These are phyloP conservation scores for Eucalyptus tenuipes DNA, from an alignment of 345 rosid genomes.

Conservation along the genomic window DNA sequence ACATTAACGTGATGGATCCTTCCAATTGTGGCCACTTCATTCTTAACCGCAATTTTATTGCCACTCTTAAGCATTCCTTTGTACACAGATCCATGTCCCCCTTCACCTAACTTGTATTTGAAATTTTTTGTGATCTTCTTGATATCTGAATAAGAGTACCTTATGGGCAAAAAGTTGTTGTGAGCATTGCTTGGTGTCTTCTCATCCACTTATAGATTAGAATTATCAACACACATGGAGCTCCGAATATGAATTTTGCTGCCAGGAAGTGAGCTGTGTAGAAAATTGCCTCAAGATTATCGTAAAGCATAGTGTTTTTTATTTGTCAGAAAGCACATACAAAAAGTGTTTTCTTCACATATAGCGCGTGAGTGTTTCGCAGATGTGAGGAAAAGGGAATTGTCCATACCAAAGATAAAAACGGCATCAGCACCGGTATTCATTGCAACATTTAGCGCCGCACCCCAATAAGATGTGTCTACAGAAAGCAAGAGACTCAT, in stretches of 20 bases:
- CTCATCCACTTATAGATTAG: background rate
- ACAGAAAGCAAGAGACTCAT: background rate
- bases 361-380: background rate
- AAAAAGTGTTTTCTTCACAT: background rate
- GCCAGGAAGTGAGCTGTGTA: background rate
- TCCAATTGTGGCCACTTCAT: background rate
- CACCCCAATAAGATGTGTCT: rapidly evolving
- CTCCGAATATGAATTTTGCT: background rate
- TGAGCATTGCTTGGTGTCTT: background rate
- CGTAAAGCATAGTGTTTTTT: background rate
- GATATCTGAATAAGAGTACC: background rate
- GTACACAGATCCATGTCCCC: background rate
- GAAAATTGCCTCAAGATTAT: background rate
- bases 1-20: background rate
- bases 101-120: background rate
- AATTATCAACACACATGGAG: background rate
- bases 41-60: background rate
- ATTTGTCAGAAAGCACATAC: background rate
- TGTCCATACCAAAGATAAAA: background rate
- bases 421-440: rapidly evolving
- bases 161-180: background rate
- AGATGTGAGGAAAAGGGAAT: background rate
- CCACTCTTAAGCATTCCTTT: background rate
- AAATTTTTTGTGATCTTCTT: background rate
- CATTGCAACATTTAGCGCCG: background rate